Conservation (phyloP, 345 rosid genomes). For the Stellera chamaejasme region DNA sequence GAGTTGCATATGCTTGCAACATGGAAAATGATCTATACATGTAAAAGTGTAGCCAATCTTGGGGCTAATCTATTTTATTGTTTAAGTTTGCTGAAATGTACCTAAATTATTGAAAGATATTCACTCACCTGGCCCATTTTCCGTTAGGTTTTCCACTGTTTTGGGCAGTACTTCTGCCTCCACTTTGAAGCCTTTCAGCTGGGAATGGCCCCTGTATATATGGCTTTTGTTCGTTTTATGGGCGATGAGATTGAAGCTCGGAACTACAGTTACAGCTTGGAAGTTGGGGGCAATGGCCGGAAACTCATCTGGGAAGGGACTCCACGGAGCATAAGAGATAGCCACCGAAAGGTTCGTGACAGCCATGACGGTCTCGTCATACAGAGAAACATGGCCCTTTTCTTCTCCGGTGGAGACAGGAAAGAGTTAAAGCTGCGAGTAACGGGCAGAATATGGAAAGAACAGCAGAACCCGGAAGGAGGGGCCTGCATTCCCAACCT, state of each 20-base stretch:
- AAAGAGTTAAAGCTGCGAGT: constrained; percentile 89
- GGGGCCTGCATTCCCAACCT: constrained; percentile 88
- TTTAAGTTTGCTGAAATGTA: too few species aligned
- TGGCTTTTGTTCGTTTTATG: constrained; percentile 93
- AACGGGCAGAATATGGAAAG: constrained; percentile 94
- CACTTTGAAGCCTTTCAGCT: constrained; percentile 98
- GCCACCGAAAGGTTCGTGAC: constrained; percentile 90
- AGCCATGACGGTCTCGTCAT: constrained; percentile 87
- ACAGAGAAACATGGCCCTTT: constrained; percentile 88
- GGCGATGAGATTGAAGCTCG: constrained; percentile 85
- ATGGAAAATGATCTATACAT: too few species aligned
- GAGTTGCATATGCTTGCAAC: too few species aligned
- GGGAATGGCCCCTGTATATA: constrained; percentile 93
- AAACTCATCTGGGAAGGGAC: constrained; percentile 94
- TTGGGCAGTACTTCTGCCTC: constrained; percentile 93
- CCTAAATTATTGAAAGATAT: neutral
- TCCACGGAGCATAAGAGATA: constrained; percentile 81
- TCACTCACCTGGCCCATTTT: constrained; percentile 7
- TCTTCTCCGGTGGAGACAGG: constrained; percentile 95
- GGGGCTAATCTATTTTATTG: too few species aligned
- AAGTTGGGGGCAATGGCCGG: constrained; percentile 90
- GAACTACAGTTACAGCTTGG: constrained; percentile 86
- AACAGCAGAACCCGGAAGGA: constrained; percentile 76
- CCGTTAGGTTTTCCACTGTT: constrained; percentile 77
- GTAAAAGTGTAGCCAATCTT: too few species aligned